Base-by-base conservation (phyloP, 1,139 yeast species). In the Arxiozyma slooffiae region DNA sequence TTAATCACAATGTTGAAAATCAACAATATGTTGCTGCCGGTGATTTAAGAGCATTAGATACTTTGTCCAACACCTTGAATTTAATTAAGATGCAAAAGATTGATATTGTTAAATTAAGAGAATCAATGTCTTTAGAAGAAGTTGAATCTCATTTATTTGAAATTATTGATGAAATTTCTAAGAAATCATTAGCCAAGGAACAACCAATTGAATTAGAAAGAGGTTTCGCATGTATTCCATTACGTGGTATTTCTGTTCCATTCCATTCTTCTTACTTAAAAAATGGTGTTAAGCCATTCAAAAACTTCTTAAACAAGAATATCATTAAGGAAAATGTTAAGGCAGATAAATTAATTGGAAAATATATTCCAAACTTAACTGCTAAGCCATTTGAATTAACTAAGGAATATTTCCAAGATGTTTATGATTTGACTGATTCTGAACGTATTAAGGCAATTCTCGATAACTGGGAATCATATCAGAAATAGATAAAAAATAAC, bases 1-100 rank as follows among this genome's bases (percentile, higher is more conserved):
- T 92, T 66, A 94, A 94, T 77, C 89, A 85, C 77, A 94, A 94
- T 64, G 97, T 92, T 63, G 97, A 92, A 73, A 92, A 92, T 75
- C 92, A 90, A 70, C 98, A 92, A 73, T 94, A 92, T 64, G 98
- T 94, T 62, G 83, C 97, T 56, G 98, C 98, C 57, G 98, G 98
- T 80, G 97, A 92, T 67, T 79, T 92, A 68, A 82, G 97, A 70
- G 97, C 85, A 46, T 79, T 94, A 67, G 98, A 92, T 68, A 83
- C 96, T 26, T 76, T 92, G 68, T 85, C 95, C 57, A 92, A 94
- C 64, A 97, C 92, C 14, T 79, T 92, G 73, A 92, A 94, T 71
- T 86, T 90, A 53, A 77, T 92, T 71, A 92, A 92, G 75, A 68
- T 90, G 57, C 95, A 94, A 77, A 92, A 92, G 79, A 83, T 92